Conservation (phyloP, 1,139 yeast species). For the Blastobotrys persicus region DNA sequence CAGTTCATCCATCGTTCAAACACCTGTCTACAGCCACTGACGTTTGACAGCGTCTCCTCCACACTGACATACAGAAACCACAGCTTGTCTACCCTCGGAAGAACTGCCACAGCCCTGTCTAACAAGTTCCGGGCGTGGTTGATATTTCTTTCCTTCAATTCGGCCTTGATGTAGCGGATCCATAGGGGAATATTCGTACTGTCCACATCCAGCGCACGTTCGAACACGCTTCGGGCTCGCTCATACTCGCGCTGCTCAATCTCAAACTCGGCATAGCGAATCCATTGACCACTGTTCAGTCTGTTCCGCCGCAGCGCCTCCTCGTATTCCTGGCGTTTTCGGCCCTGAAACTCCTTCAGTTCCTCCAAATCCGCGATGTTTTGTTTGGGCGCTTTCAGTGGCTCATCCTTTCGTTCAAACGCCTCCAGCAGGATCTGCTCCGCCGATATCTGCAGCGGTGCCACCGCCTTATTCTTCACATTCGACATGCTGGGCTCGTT, state of each 20-base stretch:
- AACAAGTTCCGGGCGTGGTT: constrained; percentile 87
- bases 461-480: constrained; percentile 46
- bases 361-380: constrained; percentile 77
- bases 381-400: constrained; percentile 43
- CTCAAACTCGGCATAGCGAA: constrained; percentile 89
- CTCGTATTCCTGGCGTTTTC: constrained; percentile 80
- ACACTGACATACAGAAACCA: constrained; percentile 78
- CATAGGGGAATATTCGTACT: constrained; percentile 76
- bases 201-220: constrained; percentile 80
- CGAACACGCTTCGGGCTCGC: constrained; percentile 83
- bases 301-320: constrained; percentile 81
- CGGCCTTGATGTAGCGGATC: constrained; percentile 80
- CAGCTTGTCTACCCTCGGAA: constrained; percentile 79
- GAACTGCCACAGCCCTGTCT: constrained; percentile 68
- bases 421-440: constrained; percentile 58
- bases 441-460: constrained; percentile 53
- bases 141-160: constrained; percentile 65
- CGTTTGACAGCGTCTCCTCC: constrained; percentile 74
- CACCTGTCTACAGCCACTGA: constrained; percentile 58
- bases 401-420: constrained; percentile 46
- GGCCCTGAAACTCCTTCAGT: constrained; percentile 66
- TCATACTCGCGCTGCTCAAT: constrained; percentile 70
- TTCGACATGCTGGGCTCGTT: constrained; percentile 12
- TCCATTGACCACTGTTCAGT: constrained; percentile 83
- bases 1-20: constrained; percentile 82